These are phyloP conservation scores for Solanum infundibuliforme DNA, from an alignment of 257 asterid species.

Conservation along the genomic window DNA sequence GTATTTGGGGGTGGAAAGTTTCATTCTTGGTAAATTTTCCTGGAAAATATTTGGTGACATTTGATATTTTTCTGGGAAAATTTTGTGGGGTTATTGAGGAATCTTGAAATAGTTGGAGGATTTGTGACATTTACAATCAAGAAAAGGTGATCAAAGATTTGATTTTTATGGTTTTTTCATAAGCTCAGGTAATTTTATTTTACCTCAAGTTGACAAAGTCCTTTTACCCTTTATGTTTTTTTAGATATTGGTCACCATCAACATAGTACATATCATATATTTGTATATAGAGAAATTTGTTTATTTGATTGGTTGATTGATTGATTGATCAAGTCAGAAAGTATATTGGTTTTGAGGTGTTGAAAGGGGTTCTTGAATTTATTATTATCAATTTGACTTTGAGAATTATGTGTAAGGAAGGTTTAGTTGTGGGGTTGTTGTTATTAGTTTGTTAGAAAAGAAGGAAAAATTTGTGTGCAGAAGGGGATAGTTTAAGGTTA, in stretches of 20 bases:
- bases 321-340: conserved; percentile 26
- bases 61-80: conserved; percentile 22
- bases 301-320: background rate
- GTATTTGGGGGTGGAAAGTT: background rate
- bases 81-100: conserved; percentile 9
- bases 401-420: conserved; percentile 17
- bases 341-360: conserved; percentile 14
- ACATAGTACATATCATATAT: conserved; percentile 7
- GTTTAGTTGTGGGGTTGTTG: conserved; percentile 33
- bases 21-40: background rate
- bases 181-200: conserved; percentile 16
- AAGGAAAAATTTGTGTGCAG: conserved; percentile 14
- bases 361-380: conserved; percentile 18
- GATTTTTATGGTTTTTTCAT: background rate
- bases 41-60: background rate
- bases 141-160: conserved; percentile 10
- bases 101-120: conserved; percentile 15
- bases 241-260: conserved; percentile 45
- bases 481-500: background rate
- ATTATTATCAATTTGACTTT: conserved; percentile 10
- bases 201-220: conserved; percentile 18
- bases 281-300: conserved; percentile 1
- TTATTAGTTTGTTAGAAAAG: conserved; percentile 31
- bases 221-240: conserved; percentile 6
- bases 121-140: background rate